A percentile compares a stretch with the other conserved stretches of the same genome.
Conservation (phyloP, 805 yeast genomes). For the Lipomyces spencermartinsiae region DNA sequence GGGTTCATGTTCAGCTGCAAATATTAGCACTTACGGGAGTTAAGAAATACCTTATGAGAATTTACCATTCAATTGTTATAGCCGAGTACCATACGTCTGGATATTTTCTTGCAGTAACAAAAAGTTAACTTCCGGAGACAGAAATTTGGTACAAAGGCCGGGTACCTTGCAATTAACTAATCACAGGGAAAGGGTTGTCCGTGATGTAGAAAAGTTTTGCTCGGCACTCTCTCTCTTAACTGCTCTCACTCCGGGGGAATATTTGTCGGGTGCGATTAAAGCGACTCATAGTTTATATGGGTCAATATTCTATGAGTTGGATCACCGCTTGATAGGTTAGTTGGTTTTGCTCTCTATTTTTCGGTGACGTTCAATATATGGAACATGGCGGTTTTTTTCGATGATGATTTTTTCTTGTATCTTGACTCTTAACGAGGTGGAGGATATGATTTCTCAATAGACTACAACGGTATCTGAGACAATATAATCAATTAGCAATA, state of each 20-base stretch:
- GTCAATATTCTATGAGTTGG: neutral
- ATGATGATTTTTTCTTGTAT: constrained; percentile 28
- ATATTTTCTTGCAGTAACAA: neutral
- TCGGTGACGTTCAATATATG: neutral
- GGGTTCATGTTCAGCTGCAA: neutral
- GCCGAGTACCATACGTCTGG: neutral
- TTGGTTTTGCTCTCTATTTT: neutral
- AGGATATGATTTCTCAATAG: constrained; percentile 52
- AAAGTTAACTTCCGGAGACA: neutral
- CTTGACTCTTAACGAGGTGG: constrained; percentile 36
- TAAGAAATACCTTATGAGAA: neutral
- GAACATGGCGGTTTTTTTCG: constrained; percentile 1
- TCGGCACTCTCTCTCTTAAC: neutral
- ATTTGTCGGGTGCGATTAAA: neutral
- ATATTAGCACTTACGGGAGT: neutral
- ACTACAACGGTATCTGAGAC: constrained; percentile 97
- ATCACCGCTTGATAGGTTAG: neutral
- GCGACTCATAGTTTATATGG: neutral
- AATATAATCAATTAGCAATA: constrained; percentile 31
- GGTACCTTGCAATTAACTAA: neutral
- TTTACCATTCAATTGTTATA: neutral
- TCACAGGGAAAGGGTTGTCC: neutral
- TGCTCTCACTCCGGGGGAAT: neutral
- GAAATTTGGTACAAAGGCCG: neutral
- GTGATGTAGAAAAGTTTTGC: neutral